Evolutionary conservation across 192 early-diverging fungal genomes (phyloP), one percentile per base, ranked within the genome.

Genomic region (Backusella luteola): DNA sequence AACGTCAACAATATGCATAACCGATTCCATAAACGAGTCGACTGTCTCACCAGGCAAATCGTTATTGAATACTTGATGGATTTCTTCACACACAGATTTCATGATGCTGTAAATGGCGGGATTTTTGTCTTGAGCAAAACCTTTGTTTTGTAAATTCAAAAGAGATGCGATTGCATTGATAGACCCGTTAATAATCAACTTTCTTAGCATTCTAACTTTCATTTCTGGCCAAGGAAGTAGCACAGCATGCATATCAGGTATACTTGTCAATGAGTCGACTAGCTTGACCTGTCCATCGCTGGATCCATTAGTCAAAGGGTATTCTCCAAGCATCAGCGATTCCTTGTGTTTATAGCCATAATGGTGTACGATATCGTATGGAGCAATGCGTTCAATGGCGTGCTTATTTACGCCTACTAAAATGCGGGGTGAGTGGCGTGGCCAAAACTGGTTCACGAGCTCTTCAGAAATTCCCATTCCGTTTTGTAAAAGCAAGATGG

Each of bases 101-200:
- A 84, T 71, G 11, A 81, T 12, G 9, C 32, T 32, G 12, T 67
- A 36, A 8, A 59, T 59, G 34, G 32, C 11, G 14, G 68, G 67
- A 12, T 76, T 49, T 38, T 38, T 32, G 21, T 81, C 67, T 32
- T 71, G 34, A 19, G 83, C 78, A 42, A 92, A 73, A 3, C 74
- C 82, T 4, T 90, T 87, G 68, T 94, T 93, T 63, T 77, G 85
- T 23, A 85, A 81, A 14, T 79, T 81, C 12, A 90, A 76, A 73
- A 93, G 73, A 29, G 90, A 82, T 0, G 90, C 88, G 35, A 92
- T 68, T 23, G 93, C 91, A 59, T 92, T 91, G 75, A 94, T 89
- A 11, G 82, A 84, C 0, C 89, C 86, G 76, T 94, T 94, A 49
- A 92, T 83, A 3, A 89, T 85, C 23, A 91, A 79, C 79, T 94